A percentile compares a stretch with the other conserved stretches of the same genome.
phyloP scores from a whole-genome alignment of 495 filamentous ascomycete species.

The Penicillium bialowiezense region DNA sequence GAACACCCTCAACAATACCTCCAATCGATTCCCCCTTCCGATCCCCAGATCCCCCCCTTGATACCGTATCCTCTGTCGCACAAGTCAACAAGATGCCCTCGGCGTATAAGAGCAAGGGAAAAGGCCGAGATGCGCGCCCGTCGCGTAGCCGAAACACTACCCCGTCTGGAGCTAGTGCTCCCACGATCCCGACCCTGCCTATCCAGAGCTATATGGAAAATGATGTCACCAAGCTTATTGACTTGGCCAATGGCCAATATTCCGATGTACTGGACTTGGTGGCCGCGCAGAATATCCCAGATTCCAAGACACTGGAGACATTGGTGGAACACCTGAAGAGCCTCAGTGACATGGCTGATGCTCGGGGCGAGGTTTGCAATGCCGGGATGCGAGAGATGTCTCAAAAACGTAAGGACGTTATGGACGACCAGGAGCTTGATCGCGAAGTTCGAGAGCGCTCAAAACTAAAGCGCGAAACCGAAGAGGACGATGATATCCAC shows the following conservation, averaged over 20 bases:
- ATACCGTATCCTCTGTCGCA: neutral
- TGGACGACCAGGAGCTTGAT: slow-evolving; percentile 50
- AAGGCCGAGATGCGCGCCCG: slow-evolving; percentile 65
- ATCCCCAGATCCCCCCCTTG: neutral
- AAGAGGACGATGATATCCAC: slow-evolving; percentile 53
- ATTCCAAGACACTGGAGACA: slow-evolving; percentile 68
- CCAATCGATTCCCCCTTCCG: neutral
- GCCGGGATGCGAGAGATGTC: slow-evolving; percentile 70
- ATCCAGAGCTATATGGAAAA: slow-evolving; percentile 58
- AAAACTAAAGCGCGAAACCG: slow-evolving; percentile 50
- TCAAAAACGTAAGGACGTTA: slow-evolving; percentile 57
- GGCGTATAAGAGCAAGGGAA: slow-evolving; percentile 69
- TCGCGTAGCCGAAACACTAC: slow-evolving; percentile 86
- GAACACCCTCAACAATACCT: slow-evolving; percentile 2
- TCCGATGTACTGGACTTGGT: slow-evolving; percentile 70
- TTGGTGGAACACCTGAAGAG: slow-evolving; percentile 65
- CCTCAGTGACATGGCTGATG: slow-evolving; percentile 63
- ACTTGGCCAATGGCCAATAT: slow-evolving; percentile 58
- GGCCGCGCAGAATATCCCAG: slow-evolving; percentile 66
- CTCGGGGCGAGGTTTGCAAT: slow-evolving; percentile 61
- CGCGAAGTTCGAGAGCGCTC: slow-evolving; percentile 41
- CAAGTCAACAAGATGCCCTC: slow-evolving; percentile 38
- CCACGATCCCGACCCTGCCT: slow-evolving; percentile 47
- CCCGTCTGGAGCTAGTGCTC: slow-evolving; percentile 55
- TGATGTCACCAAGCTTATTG: slow-evolving; percentile 59